phyloP scores from a whole-genome alignment of 106 monocot genomes.

The Dioscorea dumetorum region DNA sequence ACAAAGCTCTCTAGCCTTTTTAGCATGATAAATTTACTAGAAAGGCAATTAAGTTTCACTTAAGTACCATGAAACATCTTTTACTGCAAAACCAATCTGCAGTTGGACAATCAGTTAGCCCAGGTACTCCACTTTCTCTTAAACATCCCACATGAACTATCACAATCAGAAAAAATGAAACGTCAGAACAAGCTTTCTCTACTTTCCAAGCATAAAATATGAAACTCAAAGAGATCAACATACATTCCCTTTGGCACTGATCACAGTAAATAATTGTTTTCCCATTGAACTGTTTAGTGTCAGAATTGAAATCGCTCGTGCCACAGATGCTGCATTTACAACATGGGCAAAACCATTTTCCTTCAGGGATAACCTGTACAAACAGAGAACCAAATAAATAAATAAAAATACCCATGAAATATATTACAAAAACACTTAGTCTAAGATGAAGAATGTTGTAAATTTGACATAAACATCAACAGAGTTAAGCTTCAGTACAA shows the following conservation, averaged over 20 bases:
- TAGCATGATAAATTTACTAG: no score
- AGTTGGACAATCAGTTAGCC: conserved; percentile 28
- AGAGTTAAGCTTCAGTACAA: no score
- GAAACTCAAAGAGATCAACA: conserved; percentile 9
- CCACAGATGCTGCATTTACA: conserved; percentile 61
- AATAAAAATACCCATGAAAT: background rate
- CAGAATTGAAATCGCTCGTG: conserved; percentile 41
- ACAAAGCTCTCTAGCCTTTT: background rate
- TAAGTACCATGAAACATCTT: conserved; percentile 56
- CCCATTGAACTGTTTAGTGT: conserved; percentile 32
- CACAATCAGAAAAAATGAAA: conserved; percentile 15
- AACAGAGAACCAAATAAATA: background rate
- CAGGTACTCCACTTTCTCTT: conserved; percentile 11
- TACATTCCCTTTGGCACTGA: conserved; percentile 66
- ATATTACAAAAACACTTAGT: background rate
- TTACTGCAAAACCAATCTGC: conserved; percentile 70
- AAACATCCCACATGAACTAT: conserved; percentile 71
- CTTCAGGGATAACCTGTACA: conserved; percentile 52
- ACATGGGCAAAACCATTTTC: conserved; percentile 67
- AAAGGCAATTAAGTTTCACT: background rate
- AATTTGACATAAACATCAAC: background rate
- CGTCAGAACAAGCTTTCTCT: background rate
- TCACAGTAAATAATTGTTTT: conserved; percentile 60
- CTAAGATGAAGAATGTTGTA: background rate
- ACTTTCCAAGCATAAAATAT: background rate